phyloP scores from a whole-genome alignment of 257 asterid genomes.

The Eustoma russellianum region DNA sequence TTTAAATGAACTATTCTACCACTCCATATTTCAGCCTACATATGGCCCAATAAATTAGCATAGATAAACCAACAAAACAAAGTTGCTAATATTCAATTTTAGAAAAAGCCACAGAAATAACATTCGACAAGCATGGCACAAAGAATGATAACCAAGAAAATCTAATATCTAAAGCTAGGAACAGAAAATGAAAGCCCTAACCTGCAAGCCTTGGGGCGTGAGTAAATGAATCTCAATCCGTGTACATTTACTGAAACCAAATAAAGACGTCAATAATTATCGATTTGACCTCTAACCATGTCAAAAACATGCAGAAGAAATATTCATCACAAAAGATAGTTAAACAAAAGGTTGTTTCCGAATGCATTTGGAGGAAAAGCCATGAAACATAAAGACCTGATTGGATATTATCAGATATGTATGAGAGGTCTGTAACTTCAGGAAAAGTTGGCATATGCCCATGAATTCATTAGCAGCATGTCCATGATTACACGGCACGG shows the following conservation, averaged over 20 bases:
- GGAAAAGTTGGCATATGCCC: too few relatives aligned
- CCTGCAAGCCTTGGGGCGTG: constrained; percentile 92
- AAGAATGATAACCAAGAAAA: constrained; percentile 3
- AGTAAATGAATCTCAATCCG: constrained; percentile 84
- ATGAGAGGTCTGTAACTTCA: too few relatives aligned
- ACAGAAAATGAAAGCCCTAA: constrained; percentile 14
- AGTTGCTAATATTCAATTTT: neutral
- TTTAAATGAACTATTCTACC: too few relatives aligned
- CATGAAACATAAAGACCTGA: too few relatives aligned
- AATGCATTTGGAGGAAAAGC: too few relatives aligned
- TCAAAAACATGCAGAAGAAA: too few relatives aligned
- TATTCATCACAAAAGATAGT: too few relatives aligned
- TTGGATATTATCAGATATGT: too few relatives aligned
- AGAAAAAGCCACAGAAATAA: neutral
- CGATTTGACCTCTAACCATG: too few relatives aligned
- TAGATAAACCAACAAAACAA: neutral
- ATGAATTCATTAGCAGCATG: too few relatives aligned
- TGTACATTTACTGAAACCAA: constrained; percentile 73
- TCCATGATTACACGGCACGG: too few relatives aligned
- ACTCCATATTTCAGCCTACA: neutral
- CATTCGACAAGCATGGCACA: neutral
- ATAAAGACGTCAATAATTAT: constrained; percentile 8
- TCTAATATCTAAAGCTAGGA: neutral
- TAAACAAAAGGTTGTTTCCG: too few relatives aligned
- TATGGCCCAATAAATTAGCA: neutral